Conservation (phyloP, 441 rosid species). For the Codiaeum variegatum region DNA sequence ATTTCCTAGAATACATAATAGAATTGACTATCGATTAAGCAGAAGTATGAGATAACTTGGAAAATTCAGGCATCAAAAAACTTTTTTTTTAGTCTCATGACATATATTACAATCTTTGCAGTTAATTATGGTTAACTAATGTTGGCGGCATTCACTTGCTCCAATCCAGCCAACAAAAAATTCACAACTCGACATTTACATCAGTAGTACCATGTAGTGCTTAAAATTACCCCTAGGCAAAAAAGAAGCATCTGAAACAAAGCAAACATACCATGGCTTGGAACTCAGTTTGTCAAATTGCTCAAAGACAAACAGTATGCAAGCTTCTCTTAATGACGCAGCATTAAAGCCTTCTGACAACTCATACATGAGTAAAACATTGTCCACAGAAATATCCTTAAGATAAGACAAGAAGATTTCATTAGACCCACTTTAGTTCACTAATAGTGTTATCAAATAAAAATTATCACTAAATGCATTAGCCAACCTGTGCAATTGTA, state of each 20-base stretch:
- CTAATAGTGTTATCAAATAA: not conserved
- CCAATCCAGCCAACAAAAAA: not conserved
- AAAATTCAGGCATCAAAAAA: not conserved
- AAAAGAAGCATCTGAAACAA: not conserved
- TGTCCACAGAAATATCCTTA: constrained; percentile 78
- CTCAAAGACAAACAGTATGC: constrained; percentile 77
- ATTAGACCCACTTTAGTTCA: constrained; percentile 3
- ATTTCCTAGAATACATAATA: not conserved
- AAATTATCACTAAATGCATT: constrained; percentile 7
- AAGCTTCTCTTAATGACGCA: constrained; percentile 72
- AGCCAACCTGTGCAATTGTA: constrained; percentile 85
- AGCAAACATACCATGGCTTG: constrained; percentile 59
- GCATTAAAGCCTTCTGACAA: constrained; percentile 90
- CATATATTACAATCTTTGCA: not conserved
- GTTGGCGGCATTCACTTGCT: not conserved
- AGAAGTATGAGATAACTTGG: not conserved
- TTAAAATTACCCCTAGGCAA: not conserved
- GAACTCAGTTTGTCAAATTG: constrained; percentile 66
- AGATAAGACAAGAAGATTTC: constrained; percentile 12
- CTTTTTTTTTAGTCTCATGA: not conserved
- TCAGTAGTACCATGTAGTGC: not conserved
- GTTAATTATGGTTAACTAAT: not conserved
- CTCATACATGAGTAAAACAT: constrained; percentile 85
- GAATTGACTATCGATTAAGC: not conserved
- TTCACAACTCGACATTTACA: too few species aligned